Evolutionary conservation across 1,284 basidiomycete species (phyloP).

Genomic region (Tranzscheliella williamsii): DNA sequence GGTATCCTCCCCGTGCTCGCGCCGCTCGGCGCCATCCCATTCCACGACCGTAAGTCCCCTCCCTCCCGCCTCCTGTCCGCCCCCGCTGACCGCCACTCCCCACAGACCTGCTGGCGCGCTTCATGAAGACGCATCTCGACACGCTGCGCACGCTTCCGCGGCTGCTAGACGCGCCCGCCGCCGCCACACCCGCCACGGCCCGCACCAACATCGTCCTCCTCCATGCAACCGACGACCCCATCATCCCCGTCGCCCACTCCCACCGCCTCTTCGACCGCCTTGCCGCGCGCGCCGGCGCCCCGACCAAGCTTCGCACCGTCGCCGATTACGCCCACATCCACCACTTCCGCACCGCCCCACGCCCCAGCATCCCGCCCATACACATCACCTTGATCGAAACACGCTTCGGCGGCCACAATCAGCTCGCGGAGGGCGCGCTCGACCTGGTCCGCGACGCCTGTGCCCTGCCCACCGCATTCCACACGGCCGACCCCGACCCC

Average conservation of each 20-base stretch:
- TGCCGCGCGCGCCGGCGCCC: not conserved
- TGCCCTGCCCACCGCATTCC: constrained; percentile 3
- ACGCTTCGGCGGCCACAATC: constrained; percentile 43
- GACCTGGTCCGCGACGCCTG: constrained; percentile 26
- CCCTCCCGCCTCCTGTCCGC: not conserved
- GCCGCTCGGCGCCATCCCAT: constrained; percentile 73
- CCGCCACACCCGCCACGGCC: not conserved
- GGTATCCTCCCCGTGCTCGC: constrained; percentile 72
- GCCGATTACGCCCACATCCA: constrained; percentile 10
- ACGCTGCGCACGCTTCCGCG: constrained; percentile 20
- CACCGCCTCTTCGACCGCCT: constrained; percentile 20
- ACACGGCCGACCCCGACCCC: not conserved
- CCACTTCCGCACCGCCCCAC: constrained; percentile 4
- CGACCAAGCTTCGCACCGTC: constrained; percentile 1
- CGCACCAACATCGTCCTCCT: constrained; percentile 73
- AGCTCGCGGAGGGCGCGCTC: constrained; percentile 31
- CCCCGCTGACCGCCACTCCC: not conserved
- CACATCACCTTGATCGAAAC: constrained; percentile 34
- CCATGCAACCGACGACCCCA: constrained; percentile 78
- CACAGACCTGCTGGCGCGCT: constrained; percentile 64
- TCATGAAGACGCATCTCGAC: constrained; percentile 69
- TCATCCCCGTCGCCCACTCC: constrained; percentile 76
- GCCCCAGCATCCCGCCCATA: not conserved
- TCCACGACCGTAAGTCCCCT: constrained; percentile 65
- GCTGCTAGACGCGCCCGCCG: not conserved